phyloP scores from a whole-genome alignment of 495 filamentous ascomycete genomes.

The Aspergillus panamensis region DNA sequence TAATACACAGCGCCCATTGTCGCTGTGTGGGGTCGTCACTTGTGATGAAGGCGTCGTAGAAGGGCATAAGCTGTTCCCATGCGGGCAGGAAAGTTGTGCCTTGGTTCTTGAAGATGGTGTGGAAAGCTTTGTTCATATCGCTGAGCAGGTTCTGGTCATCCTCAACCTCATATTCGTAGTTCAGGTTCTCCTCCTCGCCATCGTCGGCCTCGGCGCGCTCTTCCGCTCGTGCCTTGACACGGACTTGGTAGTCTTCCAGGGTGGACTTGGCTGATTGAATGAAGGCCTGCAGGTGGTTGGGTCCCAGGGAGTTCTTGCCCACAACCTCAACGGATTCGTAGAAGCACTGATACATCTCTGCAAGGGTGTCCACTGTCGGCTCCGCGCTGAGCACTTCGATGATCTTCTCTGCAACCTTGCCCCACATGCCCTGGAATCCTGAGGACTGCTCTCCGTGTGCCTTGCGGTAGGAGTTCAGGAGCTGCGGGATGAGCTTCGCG shows the following conservation, averaged over 20 bases:
- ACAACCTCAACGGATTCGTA: slow-evolving; percentile 97
- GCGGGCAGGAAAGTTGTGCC: slow-evolving; percentile 75
- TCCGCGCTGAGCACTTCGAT: slow-evolving; percentile 93
- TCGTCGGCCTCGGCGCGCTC: slow-evolving; percentile 76
- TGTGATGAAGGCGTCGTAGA: slow-evolving; percentile 81
- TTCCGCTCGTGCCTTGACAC: slow-evolving; percentile 74
- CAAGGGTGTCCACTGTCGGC: slow-evolving; percentile 91
- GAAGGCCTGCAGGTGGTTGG: slow-evolving; percentile 77
- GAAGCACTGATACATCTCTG: slow-evolving; percentile 99
- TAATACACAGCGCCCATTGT: slow-evolving; percentile 97
- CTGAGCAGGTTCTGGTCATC: slow-evolving; percentile 95
- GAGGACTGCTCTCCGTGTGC: slow-evolving; percentile 73
- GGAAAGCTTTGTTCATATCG: slow-evolving; percentile 99
- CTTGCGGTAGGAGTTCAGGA: slow-evolving; percentile 91
- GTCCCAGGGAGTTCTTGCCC: slow-evolving; percentile 73
- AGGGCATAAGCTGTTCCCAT: slow-evolving; percentile 79
- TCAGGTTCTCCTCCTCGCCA: slow-evolving; percentile 73
- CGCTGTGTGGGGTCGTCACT: slow-evolving; percentile 86
- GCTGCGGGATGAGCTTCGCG: slow-evolving; percentile 89
- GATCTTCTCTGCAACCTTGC: slow-evolving; percentile 79
- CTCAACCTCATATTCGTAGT: slow-evolving; percentile 75
- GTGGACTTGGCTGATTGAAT: slow-evolving; percentile 79
- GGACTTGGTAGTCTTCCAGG: slow-evolving; percentile 85
- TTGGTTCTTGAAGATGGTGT: slow-evolving; percentile 97
- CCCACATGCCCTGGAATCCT: slow-evolving; percentile 77